Evolutionary conservation across 2,329 filamentous ascomycete genomes (phyloP).

Genomic region (Talaromyces sp.): DNA sequence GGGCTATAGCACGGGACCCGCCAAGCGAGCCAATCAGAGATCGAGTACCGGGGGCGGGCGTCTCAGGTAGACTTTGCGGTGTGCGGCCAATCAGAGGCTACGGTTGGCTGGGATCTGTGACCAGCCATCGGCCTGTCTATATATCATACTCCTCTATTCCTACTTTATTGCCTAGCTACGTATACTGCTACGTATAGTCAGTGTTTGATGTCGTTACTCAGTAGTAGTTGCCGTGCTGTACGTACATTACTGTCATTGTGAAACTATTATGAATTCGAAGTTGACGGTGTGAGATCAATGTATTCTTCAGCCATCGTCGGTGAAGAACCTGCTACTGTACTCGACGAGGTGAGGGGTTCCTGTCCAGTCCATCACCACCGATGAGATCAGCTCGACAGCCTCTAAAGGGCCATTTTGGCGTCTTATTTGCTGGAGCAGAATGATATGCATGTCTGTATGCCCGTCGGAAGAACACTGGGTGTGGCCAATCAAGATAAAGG

Average conservation of each 20-base stretch:
- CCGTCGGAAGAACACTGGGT: conserved; percentile 3
- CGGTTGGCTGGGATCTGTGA: background rate
- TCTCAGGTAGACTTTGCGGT: conserved; percentile 6
- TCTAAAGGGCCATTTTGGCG: background rate
- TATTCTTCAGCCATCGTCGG: background rate
- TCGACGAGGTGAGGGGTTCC: background rate
- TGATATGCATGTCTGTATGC: background rate
- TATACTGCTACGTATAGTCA: background rate
- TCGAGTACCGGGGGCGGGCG: conserved; percentile 10
- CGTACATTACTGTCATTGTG: background rate
- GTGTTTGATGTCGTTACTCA: background rate
- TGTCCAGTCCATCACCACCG: background rate
- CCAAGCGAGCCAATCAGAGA: conserved; percentile 12
- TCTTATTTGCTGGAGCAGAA: conserved; percentile 1
- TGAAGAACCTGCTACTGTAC: background rate
- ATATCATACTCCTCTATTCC: background rate
- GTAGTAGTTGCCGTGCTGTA: background rate
- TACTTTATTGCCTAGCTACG: no score
- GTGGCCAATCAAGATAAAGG: conserved; percentile 8
- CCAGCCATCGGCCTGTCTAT: background rate
- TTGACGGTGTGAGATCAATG: background rate
- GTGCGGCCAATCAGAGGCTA: conserved; percentile 1
- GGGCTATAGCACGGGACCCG: conserved; percentile 5
- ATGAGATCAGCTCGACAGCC: background rate
- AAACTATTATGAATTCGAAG: background rate